Evolutionary conservation across 192 early-diverging fungal species (phyloP).

Genomic region (Coemansia sp.): DNA sequence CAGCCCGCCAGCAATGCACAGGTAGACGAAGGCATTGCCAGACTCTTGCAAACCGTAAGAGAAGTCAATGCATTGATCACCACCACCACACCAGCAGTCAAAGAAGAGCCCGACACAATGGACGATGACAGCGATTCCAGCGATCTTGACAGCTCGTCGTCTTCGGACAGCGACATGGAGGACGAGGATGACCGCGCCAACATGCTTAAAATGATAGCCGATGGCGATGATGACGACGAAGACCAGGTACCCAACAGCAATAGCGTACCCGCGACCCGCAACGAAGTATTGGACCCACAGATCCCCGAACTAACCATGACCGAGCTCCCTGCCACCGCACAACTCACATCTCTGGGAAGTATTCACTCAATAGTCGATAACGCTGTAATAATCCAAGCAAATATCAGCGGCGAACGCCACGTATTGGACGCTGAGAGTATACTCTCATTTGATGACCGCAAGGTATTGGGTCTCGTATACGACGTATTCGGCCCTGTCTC

Average conservation of each 20-base stretch:
- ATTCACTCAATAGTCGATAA: slow-evolving; percentile 72
- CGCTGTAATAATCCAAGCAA: slow-evolving; percentile 67
- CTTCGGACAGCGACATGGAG: slow-evolving; percentile 22
- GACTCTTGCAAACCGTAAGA: slow-evolving; percentile 25
- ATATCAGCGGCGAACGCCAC: slow-evolving; percentile 43
- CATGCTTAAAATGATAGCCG: slow-evolving; percentile 24
- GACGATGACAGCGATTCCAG: slow-evolving; percentile 1
- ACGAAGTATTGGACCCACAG: slow-evolving; percentile 62
- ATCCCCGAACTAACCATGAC: slow-evolving; percentile 55
- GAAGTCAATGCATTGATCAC: slow-evolving; percentile 16
- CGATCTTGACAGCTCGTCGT: slow-evolving; percentile 15
- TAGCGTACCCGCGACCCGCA: slow-evolving; percentile 40
- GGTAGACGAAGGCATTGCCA: slow-evolving; percentile 6
- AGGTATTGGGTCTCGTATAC: slow-evolving; percentile 67
- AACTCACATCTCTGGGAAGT: slow-evolving; percentile 62
- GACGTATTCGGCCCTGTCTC: slow-evolving; percentile 93
- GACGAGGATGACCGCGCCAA: slow-evolving; percentile 11
- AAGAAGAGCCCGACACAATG: not conserved
- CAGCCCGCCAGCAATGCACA: not conserved
- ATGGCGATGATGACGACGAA: slow-evolving; percentile 25
- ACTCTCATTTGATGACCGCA: slow-evolving; percentile 63
- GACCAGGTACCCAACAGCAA: not conserved
- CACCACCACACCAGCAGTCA: not conserved
- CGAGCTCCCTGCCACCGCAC: slow-evolving; percentile 55
- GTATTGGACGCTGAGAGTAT: slow-evolving; percentile 77